These are phyloP conservation scores for Gossypium stocksii DNA, from an alignment of 345 rosid genomes.

Conservation along the genomic window DNA sequence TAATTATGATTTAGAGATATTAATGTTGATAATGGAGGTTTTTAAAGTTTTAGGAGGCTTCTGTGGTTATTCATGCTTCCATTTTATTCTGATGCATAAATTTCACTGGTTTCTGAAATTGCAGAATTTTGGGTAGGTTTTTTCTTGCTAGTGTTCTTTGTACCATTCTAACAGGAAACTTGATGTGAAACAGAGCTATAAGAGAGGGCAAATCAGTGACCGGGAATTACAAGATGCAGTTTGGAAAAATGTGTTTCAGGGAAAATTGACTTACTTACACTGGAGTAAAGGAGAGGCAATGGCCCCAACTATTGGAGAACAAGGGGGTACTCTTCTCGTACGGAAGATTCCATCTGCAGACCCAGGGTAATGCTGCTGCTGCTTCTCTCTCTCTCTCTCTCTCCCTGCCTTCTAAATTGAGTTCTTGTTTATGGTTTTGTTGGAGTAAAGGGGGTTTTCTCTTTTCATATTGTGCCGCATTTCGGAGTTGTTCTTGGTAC, in stretches of 20 bases:
- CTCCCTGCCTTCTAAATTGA: not conserved
- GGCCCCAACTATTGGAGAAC: slow-evolving; percentile 54
- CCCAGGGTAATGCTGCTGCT: slow-evolving; percentile 43
- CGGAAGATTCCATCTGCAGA: slow-evolving; percentile 67
- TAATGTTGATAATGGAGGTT: not conserved
- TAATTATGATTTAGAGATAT: not conserved
- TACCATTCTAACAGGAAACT: slow-evolving; percentile 15
- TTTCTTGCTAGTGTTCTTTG: not conserved
- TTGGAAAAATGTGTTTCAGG: slow-evolving; percentile 66
- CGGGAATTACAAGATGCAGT: slow-evolving; percentile 42
- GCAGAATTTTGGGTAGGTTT: not conserved
- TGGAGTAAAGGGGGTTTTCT: not conserved
- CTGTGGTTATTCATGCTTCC: not conserved
- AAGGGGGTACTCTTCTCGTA: slow-evolving; percentile 75
- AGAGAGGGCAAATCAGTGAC: slow-evolving; percentile 51
- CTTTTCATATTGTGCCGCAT: not conserved
- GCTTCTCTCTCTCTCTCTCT: not conserved
- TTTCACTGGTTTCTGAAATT: not conserved
- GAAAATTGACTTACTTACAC: slow-evolving; percentile 70
- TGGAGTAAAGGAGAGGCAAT: slow-evolving; percentile 68
- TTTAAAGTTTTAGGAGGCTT: not conserved
- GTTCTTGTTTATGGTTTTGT: not conserved
- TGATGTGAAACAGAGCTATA: slow-evolving; percentile 49
- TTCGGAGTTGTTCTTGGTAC: not conserved
- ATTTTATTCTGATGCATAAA: not conserved